Evolutionary conservation across 2,329 filamentous ascomycete species (phyloP), one percentile per base, ranked within the genome.

Genomic region (Tolypocladium ophioglossoides): DNA sequence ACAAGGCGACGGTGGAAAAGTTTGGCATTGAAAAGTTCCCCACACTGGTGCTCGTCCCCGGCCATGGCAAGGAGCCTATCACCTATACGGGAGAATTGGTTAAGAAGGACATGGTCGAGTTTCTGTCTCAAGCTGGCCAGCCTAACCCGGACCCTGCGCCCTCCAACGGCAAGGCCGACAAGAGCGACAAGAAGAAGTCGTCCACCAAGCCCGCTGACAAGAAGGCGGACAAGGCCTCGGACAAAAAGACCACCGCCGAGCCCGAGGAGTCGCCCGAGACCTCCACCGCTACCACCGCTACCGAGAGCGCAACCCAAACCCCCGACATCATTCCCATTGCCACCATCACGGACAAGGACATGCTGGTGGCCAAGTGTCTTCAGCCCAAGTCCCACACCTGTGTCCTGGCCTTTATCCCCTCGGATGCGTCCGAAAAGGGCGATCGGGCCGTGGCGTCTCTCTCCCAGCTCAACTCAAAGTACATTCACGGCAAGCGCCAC

Each of bases 81-180:
- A 73, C 84, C 46, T 95, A 95, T 66, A 77, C 87, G 32, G 92
- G 91, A 44, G 87, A 94, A 60, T 74, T 96, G 67, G 94, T 91
- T 70, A 96, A 95, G 74, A 83, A 85, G 20, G 79, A 80, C 37
- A 86, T 99, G 70, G 76, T 91, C 56, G 77, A 84, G 41, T 99
- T 97, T 73, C 77, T 99, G 46, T 87, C 85, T 2, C 85, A 95
- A 70, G 84, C 79, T 35, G 89, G 86, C 1, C 68, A 82, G 48
- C 91, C 92, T 1, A 96, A 96, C 70, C 84, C 86, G 1, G 88
- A 91, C 59, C 84, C 87, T 20, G 62, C 64, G 4, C 70, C 83
- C 1, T 59, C 70, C 49, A 69, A 62, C 55, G 68, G 71, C 24
- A 71, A 71, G 52, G 41, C 40, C 47, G 68, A 72, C 56, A 72